Base-by-base conservation (phyloP, 2,329 filamentous ascomycete species). In the Cladorrhinum sp. region DNA sequence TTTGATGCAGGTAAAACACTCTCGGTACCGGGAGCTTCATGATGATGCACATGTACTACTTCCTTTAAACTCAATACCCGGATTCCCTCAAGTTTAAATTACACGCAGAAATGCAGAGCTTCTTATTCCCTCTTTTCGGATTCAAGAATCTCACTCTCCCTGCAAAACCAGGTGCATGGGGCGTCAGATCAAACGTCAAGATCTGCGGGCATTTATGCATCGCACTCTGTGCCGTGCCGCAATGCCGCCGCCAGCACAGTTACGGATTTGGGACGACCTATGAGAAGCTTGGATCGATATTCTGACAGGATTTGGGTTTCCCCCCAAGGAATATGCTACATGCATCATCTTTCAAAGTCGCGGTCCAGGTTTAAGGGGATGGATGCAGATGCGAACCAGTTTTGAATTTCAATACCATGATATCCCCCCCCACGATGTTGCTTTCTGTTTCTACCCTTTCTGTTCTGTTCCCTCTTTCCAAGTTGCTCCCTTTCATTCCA, bases 151-250 rank as follows among this genome's bases (percentile, higher is more conserved):
- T 32, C 29, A 32, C 50, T 20, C 25, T 13, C 10, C n/a, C n/a
- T n/a, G n/a, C n/a, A n/a, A 22, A 20, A 55, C 52, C 52, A 3
- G 52, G 52, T 41, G 29, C 9, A 38, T 56, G 36, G 53, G 53
- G 38, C 13, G 24, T 49, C 9, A 16, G 24, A 56, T 56, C 36
- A 56, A 49, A 56, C 53, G 22, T 24, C 18, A 56, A 56, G 53
- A 56, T 56, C 53, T 56, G 38, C 53, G 53, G 53, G 22, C 29
- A n/a, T 27, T 56, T 49, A 56, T 49, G 53, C 53, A 22, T 41
- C 18, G 41, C 18, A n/a, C 25, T 55, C 8, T 56, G 13, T 27
- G 24, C 53, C 16, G 53, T 49, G 53, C 53, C 53, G 53, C n/a
- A 20, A 25, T 22, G 38, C 53, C 23, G 53, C 53, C 53, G 10